Evolutionary conservation across 2,329 filamentous ascomycete species (phyloP), one percentile per base, ranked within the genome.

Genomic region (Emmonsiellopsis sp.): DNA sequence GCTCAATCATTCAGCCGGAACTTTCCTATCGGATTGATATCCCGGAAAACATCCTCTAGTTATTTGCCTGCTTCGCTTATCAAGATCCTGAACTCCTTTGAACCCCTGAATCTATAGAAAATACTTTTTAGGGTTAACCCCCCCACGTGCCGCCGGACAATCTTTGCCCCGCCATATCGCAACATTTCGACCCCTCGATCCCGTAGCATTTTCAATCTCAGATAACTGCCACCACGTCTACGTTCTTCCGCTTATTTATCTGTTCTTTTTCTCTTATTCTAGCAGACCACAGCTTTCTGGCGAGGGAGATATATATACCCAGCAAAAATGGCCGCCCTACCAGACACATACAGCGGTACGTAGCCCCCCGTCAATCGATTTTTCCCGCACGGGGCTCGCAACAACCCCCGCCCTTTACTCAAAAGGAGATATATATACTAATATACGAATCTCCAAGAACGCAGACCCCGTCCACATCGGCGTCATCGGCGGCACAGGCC

Each of bases 401-500:
- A 14, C 6, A 6, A 8, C 21, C 21, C n/a, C 8, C 13, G n/a
- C n/a, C 40, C 13, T 13, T 11, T 31, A 6, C n/a, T 13, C 32
- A 27, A 27, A 40, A 17, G 21, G 21, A 49, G n/a, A 5, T 9
- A 10, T n/a, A 3, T 5, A 39, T 49, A 49, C 36, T 49, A 31
- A 49, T 27, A 40, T 9, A 1, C 21, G 42, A 31, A 11, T 11
- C 32, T 44, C 17, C 14, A 27, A 39, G 13, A 40, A 31, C 39
- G 34, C 36, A 72, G 70, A 69, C 47, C 80, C 84, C 52, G 84
- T 94, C 63, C 82, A 84, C 61, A 93, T 96, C 65, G 92, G 87
- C 68, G 87, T 95, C 53, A 90, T 95, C 61, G 91, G 91, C 70
- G 93, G 93, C 63, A 98, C 93, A 40, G 93, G 93, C 52, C 86